Conservation (phyloP, 768 basidiomycete species). For the Suillus cothurnatus region DNA sequence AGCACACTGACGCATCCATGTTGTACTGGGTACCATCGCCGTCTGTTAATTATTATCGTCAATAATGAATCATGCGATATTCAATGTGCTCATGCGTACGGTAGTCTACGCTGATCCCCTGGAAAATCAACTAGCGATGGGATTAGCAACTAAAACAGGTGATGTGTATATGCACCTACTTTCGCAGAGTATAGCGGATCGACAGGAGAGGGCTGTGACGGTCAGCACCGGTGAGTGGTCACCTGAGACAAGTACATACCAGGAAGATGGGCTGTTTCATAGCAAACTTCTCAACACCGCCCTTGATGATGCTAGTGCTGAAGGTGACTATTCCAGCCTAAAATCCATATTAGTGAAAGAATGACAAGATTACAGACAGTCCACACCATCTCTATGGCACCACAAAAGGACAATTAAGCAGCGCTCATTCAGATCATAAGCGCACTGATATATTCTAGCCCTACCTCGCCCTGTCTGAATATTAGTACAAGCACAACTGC, state of each 20-base stretch:
- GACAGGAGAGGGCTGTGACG: conserved; percentile 63
- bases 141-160: conserved; percentile 3
- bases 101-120: conserved; percentile 73
- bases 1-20: conserved; percentile 67
- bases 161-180: conserved; percentile 28
- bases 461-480: conserved; percentile 55
- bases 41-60: conserved; percentile 38
- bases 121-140: conserved; percentile 60
- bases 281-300: conserved; percentile 72
- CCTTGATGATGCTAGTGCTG: conserved; percentile 71
- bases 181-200: conserved; percentile 77
- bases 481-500: conserved; percentile 2
- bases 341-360: background rate
- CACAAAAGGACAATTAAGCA: conserved; percentile 66
- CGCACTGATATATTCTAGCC: background rate
- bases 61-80: conserved; percentile 6
- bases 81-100: conserved; percentile 42
- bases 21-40: conserved; percentile 76
- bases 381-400: conserved; percentile 75
- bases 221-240: conserved; percentile 1
- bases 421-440: background rate
- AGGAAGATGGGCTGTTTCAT: conserved; percentile 76
- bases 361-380: background rate
- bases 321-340: conserved; percentile 76
- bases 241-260: conserved; percentile 36